A percentile compares a stretch with the other conserved stretches of the same genome.
Conservation (phyloP, 2,329 filamentous ascomycete genomes). For the Paecilomyces dactylethromorphus region DNA sequence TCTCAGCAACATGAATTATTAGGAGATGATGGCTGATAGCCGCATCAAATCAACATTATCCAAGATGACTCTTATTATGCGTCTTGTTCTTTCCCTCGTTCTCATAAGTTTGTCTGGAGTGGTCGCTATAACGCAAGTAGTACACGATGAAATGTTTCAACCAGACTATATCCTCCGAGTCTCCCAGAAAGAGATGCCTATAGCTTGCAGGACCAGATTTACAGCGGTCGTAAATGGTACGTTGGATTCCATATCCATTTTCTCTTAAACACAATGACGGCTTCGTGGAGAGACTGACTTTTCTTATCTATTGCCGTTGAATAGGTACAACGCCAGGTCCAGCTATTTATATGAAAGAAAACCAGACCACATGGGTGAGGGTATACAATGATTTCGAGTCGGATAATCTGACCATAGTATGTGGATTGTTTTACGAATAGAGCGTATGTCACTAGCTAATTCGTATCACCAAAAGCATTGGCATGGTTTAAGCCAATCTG, state of each 20-base stretch:
- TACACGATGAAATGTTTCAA: conserved; percentile 3
- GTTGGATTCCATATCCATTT: background rate
- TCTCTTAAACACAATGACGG: background rate
- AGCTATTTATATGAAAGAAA: background rate
- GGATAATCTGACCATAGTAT: conserved; percentile 53
- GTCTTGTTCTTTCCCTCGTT: background rate
- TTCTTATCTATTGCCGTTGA: background rate
- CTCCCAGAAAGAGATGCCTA: background rate
- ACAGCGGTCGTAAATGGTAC: conserved; percentile 5
- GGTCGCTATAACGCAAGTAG: background rate
- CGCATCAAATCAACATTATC: background rate
- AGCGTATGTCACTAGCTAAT: no score
- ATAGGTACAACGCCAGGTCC: background rate
- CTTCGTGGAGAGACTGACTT: background rate
- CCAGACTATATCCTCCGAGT: conserved; percentile 4
- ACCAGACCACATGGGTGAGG: conserved; percentile 41
- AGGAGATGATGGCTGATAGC: no score
- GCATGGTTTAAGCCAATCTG: conserved; percentile 57
- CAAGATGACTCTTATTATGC: background rate
- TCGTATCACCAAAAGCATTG: conserved; percentile 43
- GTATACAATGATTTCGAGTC: conserved; percentile 53
- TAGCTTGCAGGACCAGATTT: conserved; percentile 4
- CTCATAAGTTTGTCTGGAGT: background rate
- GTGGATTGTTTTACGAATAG: background rate
- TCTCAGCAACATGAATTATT: no score